phyloP scores from a whole-genome alignment of 495 filamentous ascomycete genomes.

The Apodospora peruviana region DNA sequence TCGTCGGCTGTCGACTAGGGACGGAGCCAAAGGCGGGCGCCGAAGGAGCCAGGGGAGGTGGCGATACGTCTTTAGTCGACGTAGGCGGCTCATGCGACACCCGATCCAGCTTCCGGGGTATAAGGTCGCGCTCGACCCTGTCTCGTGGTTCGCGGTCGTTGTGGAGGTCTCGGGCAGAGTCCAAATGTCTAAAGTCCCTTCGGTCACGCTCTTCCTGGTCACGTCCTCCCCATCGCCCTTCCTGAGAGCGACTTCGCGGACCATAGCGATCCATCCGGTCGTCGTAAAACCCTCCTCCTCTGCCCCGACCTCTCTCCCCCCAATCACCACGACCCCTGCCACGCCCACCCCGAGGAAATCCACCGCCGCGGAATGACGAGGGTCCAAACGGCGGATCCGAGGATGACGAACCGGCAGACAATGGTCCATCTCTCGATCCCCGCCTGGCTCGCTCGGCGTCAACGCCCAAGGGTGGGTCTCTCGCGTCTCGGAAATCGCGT shows the following conservation, averaged over 20 bases:
- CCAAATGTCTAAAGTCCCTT: conserved; percentile 31
- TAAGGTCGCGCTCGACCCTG: conserved; percentile 35
- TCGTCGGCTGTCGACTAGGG: conserved; percentile 36
- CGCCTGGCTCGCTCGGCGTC: conserved; percentile 47
- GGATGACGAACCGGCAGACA: conserved; percentile 62
- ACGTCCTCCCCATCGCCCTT: conserved; percentile 52
- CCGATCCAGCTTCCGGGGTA: conserved; percentile 38
- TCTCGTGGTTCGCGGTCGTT: conserved; percentile 50
- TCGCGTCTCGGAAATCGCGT: conserved; percentile 21
- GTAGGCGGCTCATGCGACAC: conserved; percentile 37
- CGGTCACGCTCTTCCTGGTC: conserved; percentile 47
- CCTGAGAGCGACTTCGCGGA: conserved; percentile 63
- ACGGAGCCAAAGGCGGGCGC: conserved; percentile 77
- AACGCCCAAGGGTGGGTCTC: conserved; percentile 38
- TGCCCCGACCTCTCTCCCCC: conserved; percentile 58
- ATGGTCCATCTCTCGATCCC: conserved; percentile 52
- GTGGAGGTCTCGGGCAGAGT: conserved; percentile 46
- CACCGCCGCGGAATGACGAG: conserved; percentile 49
- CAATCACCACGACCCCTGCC: conserved; percentile 65
- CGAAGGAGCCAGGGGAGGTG: conserved; percentile 73
- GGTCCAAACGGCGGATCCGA: conserved; percentile 56
- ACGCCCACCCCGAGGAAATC: conserved; percentile 39
- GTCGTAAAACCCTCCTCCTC: conserved; percentile 39
- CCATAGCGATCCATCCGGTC: conserved; percentile 59
- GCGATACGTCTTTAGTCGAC: conserved; percentile 47